A percentile compares a stretch with the other conserved stretches of the same genome.
phyloP scores from a whole-genome alignment of 2,329 filamentous ascomycete species.

The Pyricularia sp. region DNA sequence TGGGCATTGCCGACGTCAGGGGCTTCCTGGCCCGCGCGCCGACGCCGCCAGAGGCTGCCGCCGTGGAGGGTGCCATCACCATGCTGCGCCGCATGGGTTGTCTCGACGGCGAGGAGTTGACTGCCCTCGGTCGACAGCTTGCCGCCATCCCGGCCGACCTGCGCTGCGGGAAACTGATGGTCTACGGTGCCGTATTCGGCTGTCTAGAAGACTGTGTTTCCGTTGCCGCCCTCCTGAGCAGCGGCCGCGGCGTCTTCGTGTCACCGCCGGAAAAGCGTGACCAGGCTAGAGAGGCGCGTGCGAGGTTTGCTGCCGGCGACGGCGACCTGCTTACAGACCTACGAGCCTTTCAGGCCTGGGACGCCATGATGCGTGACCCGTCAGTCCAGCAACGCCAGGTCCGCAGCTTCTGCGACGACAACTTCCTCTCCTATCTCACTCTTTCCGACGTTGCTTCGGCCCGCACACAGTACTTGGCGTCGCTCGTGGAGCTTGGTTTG shows the following conservation, averaged over 20 bases:
- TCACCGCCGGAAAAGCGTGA: conserved; percentile 77
- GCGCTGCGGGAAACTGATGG: conserved; percentile 86
- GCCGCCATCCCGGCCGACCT: conserved; percentile 91
- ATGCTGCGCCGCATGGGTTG: conserved; percentile 81
- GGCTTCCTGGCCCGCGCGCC: conserved; percentile 77
- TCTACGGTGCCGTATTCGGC: conserved; percentile 88
- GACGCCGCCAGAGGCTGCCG: conserved; percentile 76
- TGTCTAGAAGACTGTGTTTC: conserved; percentile 83
- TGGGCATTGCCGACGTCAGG: conserved; percentile 79
- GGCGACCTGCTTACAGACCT: conserved; percentile 87
- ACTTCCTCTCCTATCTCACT: conserved; percentile 76
- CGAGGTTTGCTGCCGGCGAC: conserved; percentile 64
- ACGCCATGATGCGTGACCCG: conserved; percentile 50
- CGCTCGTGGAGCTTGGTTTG: conserved; percentile 80
- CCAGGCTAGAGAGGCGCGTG: conserved; percentile 66
- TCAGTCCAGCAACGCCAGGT: conserved; percentile 49
- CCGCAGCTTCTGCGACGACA: conserved; percentile 71
- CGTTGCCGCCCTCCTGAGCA: conserved; percentile 86
- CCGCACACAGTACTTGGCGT: conserved; percentile 73
- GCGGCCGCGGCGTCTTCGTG: conserved; percentile 63
- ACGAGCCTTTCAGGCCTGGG: conserved; percentile 75
- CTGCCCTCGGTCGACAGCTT: conserved; percentile 85
- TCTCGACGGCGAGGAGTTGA: conserved; percentile 75
- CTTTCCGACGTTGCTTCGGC: conserved; percentile 85
- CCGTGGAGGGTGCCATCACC: conserved; percentile 76